A percentile compares a stretch with the other conserved stretches of the same genome.
Evolutionary conservation across 306 rosid genomes (phyloP).

Genomic region (Gynostemma pentaphyllum): DNA sequence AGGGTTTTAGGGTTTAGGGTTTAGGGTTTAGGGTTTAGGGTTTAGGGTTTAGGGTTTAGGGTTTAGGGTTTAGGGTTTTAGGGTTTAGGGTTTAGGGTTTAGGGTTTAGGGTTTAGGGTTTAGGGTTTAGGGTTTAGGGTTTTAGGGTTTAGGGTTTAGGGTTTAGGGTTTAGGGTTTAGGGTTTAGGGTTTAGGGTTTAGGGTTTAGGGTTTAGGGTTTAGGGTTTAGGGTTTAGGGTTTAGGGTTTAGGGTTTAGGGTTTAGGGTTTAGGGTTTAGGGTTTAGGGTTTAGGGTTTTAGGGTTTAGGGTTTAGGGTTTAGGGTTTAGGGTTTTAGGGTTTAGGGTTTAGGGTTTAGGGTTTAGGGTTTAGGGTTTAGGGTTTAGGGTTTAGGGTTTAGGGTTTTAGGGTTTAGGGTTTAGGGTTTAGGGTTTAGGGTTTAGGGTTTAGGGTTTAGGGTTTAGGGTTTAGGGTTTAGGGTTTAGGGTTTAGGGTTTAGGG

Average conservation of each 20-base stretch:
- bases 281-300: too few relatives aligned
- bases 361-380: not conserved
- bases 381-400: too few relatives aligned
- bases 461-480: not conserved
- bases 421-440: slow-evolving; percentile 3
- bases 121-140: slow-evolving; percentile 1
- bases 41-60: slow-evolving; percentile 9
- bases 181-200: slow-evolving; percentile 9
- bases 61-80: slow-evolving; percentile 8
- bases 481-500: not conserved
- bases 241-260: slow-evolving; percentile 16
- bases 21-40: too few relatives aligned
- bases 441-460: not conserved
- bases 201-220: slow-evolving; percentile 9
- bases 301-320: too few relatives aligned
- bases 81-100: not conserved
- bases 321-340: too few relatives aligned
- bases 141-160: not conserved
- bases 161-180: slow-evolving; percentile 8
- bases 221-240: slow-evolving; percentile 14
- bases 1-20: too few relatives aligned
- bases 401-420: not conserved
- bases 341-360: too few relatives aligned
- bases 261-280: slow-evolving; percentile 10
- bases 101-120: not conserved